A percentile compares a stretch with the other conserved stretches of the same genome.
Evolutionary conservation across 2,329 filamentous ascomycete species (phyloP).

Genomic region (Fusarium cicatricum): DNA sequence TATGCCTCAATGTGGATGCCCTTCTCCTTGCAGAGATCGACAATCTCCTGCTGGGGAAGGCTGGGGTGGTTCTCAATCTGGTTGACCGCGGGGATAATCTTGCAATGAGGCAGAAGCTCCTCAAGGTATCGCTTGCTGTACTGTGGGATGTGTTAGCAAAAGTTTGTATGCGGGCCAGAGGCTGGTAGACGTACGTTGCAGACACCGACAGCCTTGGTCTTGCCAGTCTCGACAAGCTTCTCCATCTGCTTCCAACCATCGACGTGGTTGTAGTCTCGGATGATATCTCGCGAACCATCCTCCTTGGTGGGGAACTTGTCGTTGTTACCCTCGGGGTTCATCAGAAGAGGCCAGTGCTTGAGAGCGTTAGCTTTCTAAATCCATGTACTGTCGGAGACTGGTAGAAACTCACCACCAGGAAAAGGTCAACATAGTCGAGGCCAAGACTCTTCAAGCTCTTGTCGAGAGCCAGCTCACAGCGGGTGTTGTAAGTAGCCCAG

Average conservation of each 20-base stretch:
- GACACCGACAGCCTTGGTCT: constrained; percentile 62
- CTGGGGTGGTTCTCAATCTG: constrained; percentile 79
- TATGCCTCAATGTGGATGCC: constrained; percentile 79
- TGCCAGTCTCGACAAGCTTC: constrained; percentile 67
- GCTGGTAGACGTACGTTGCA: constrained; percentile 54
- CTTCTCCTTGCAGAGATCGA: constrained; percentile 72
- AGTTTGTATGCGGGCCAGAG: not conserved
- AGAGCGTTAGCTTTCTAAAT: not conserved
- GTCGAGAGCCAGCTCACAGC: constrained; percentile 73
- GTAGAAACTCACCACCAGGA: constrained; percentile 63
- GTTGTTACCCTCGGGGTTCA: constrained; percentile 82
- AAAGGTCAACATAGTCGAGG: constrained; percentile 83
- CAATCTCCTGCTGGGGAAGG: constrained; percentile 75
- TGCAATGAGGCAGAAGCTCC: constrained; percentile 59
- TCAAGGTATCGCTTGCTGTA: constrained; percentile 66
- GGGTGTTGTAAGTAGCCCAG: constrained; percentile 81
- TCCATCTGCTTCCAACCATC: constrained; percentile 83
- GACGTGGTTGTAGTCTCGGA: constrained; percentile 73
- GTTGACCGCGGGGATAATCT: constrained; percentile 71
- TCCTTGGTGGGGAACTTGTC: constrained; percentile 77
- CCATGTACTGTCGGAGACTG: not conserved
- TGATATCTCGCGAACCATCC: constrained; percentile 78
- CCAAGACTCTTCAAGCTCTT: constrained; percentile 77
- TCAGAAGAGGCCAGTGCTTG: constrained; percentile 81
- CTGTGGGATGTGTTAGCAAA: constrained; percentile 37